Evolutionary conservation across 1,139 yeast species (phyloP).

Genomic region (Hyphopichia burtonii): DNA sequence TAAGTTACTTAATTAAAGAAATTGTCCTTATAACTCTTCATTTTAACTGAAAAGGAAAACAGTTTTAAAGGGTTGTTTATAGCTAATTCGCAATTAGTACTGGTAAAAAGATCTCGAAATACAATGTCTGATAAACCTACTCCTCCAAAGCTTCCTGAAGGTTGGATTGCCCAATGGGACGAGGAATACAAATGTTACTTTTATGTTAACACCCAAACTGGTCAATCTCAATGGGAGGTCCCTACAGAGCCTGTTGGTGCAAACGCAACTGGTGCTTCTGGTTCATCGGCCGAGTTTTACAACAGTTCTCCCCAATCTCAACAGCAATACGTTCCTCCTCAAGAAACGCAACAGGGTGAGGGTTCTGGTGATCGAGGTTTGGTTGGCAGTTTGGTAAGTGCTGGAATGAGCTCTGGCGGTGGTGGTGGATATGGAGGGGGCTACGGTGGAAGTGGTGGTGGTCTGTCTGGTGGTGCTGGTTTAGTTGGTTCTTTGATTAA

Average conservation of each 20-base stretch:
- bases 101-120: not conserved
- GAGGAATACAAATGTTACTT: constrained; percentile 23
- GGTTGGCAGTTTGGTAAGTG: not conserved
- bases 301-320: constrained; percentile 1
- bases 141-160: constrained; percentile 20
- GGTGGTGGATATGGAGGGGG: constrained; percentile 1
- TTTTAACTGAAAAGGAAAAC: too few species aligned
- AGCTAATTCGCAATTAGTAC: too few species aligned
- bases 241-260: constrained; percentile 2
- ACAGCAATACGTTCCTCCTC: constrained; percentile 1
- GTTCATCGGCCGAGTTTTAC: not conserved
- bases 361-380: not conserved
- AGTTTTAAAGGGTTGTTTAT: too few species aligned
- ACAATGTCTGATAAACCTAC: not conserved
- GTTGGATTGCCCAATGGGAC: constrained; percentile 32
- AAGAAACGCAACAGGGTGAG: not conserved
- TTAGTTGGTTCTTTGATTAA: not conserved
- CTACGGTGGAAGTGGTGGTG: constrained; percentile 1
- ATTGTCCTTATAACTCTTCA: too few species aligned
- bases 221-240: constrained; percentile 20
- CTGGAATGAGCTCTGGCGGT: constrained; percentile 2
- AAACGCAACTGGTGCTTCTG: not conserved
- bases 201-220: constrained; percentile 21
- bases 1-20: too few species aligned
- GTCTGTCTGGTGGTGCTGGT: not conserved